Evolutionary conservation across 1,139 yeast species (phyloP).

Genomic region (Saccharomyces hybrid): DNA sequence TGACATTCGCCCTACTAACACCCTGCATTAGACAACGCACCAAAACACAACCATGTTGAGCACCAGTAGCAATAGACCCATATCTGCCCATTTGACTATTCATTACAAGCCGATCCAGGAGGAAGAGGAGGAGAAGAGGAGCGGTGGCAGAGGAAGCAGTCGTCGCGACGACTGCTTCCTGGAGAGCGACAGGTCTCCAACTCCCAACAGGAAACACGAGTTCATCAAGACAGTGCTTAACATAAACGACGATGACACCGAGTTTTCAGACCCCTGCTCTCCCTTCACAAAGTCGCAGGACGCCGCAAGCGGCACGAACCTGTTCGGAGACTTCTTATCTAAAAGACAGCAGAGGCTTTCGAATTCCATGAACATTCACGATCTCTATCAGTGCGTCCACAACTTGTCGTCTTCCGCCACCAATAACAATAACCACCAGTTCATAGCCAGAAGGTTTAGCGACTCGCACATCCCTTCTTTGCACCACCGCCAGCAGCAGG

Average conservation of each 20-base stretch:
- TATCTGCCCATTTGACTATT: constrained; percentile 6
- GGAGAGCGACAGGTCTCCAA: neutral
- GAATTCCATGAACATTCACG: neutral
- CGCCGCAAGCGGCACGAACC: neutral
- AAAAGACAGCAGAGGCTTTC: neutral
- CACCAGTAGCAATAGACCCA: constrained; percentile 1
- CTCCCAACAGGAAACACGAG: neutral
- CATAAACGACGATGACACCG: neutral
- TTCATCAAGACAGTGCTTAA: neutral
- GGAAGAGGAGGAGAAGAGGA: neutral
- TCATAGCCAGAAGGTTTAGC: constrained; percentile 8
- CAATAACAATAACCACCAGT: neutral
- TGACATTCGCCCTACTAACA: neutral
- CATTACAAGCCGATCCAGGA: constrained; percentile 1
- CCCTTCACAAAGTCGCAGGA: neutral
- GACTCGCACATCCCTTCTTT: constrained; percentile 4
- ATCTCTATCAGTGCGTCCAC: constrained; percentile 7
- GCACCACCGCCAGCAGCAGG: neutral
- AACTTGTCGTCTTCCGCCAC: neutral
- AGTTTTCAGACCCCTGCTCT: neutral
- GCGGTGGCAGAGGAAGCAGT: neutral
- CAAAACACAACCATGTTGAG: neutral
- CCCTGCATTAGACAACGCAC: neutral
- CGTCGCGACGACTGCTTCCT: neutral
- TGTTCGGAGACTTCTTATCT: neutral